A percentile compares a stretch with the other conserved stretches of the same genome.
These are phyloP conservation scores for Chenopodium formosanum DNA, from an alignment of 148 eudicot genomes.

Conservation along the genomic window DNA sequence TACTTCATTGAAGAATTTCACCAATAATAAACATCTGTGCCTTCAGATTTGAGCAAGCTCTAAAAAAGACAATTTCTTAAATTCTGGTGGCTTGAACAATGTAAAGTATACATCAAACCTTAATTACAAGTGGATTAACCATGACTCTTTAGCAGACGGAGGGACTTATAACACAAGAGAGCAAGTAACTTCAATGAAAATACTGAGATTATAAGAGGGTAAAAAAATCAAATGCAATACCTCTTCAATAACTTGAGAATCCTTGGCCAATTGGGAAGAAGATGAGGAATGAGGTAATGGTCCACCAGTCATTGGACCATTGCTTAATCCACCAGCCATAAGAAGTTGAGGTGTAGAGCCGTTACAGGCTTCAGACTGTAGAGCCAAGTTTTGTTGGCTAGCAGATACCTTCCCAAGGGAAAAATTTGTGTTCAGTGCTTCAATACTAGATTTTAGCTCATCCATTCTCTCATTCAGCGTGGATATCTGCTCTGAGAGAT, in stretches of 20 bases:
- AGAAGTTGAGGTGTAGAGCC: constrained; percentile 54
- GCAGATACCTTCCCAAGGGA: constrained; percentile 39
- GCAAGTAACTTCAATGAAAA: background rate
- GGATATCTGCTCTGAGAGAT: constrained; percentile 82
- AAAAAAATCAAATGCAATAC: constrained; percentile 30
- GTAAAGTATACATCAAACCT: background rate
- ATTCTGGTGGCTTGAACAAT: background rate
- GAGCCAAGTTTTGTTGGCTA: constrained; percentile 76
- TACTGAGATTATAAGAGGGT: background rate
- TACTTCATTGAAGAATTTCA: too few species aligned
- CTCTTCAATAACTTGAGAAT: constrained; percentile 82
- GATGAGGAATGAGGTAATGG: constrained; percentile 64
- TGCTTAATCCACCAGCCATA: constrained; percentile 47
- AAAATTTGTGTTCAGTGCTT: constrained; percentile 72
- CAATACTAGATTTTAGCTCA: constrained; percentile 81
- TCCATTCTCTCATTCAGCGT: constrained; percentile 92
- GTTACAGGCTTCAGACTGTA: constrained; percentile 72
- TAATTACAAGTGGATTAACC: background rate
- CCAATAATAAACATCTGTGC: background rate
- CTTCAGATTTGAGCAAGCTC: background rate
- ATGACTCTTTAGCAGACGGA: background rate
- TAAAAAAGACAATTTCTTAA: background rate
- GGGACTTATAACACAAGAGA: background rate
- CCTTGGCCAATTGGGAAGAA: constrained; percentile 76
- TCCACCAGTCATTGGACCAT: constrained; percentile 49